Evolutionary conservation across 805 yeast genomes (phyloP).

Genomic region (Kurtzmaniella fragi): DNA sequence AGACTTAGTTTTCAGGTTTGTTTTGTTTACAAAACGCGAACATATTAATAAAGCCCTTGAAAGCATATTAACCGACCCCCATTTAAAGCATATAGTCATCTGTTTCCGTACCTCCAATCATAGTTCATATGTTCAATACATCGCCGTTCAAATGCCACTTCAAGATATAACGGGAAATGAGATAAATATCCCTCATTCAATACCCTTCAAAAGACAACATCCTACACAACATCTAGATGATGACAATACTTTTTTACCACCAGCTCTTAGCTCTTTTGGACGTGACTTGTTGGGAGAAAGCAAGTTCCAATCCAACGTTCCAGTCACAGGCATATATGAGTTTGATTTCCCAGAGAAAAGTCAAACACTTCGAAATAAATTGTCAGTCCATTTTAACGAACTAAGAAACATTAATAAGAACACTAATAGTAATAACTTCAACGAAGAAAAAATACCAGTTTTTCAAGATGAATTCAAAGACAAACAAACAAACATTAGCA

Average conservation of each 20-base stretch:
- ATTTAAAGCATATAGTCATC: no score
- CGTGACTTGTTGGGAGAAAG: slow-evolving; percentile 45
- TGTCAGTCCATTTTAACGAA: slow-evolving; percentile 30
- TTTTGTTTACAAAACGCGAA: no score
- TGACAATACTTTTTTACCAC: slow-evolving; percentile 53
- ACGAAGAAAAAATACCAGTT: not conserved
- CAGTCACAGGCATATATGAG: slow-evolving; percentile 26
- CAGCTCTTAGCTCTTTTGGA: slow-evolving; percentile 55
- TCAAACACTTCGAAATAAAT: slow-evolving; percentile 20
- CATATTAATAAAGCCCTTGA: no score
- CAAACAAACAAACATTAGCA: not conserved
- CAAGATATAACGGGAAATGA: slow-evolving; percentile 9
- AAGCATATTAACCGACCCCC: no score
- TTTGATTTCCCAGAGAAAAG: slow-evolving; percentile 25
- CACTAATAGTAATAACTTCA: slow-evolving; percentile 4
- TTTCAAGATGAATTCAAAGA: slow-evolving; percentile 2
- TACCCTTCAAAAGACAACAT: slow-evolving; percentile 9
- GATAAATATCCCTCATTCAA: slow-evolving; percentile 2
- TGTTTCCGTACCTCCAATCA: no score
- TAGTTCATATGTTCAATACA: no score
- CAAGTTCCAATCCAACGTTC: slow-evolving; percentile 6
- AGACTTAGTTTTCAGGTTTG: no score
- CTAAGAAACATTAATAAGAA: slow-evolving; percentile 3
- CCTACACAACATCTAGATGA: slow-evolving; percentile 23
- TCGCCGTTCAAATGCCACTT: slow-evolving; percentile 6